Evolutionary conservation across 1,284 basidiomycete species (phyloP), one percentile per base, ranked within the genome.

Genomic region (Ganoderma leucocontextum): DNA sequence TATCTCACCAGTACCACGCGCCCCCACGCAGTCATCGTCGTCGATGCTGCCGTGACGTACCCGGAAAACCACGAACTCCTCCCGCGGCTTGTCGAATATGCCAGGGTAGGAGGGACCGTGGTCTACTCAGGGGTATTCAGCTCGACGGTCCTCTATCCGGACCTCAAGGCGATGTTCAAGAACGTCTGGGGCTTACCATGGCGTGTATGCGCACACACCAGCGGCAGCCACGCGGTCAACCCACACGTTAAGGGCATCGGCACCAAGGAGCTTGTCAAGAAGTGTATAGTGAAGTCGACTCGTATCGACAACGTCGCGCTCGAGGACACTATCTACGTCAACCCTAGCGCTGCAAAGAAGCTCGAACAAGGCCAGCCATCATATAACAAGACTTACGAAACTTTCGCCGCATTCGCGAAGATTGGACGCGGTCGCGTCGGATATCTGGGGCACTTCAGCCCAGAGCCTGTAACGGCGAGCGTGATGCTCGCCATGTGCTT

Each of bases 381-480:
- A 22, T 13, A 25, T n/a, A 8, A 25, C n/a, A 4, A 49, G 2
- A 42, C 59, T 1, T 29, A 58, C 13, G 53, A 68, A 25, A 63
- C 68, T 1, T 60, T 71, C 7, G 71, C 64, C 1, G 68, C 69
- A 4, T 71, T 71, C 42, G 39, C 70, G 1, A 42, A 36, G 1
- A 19, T 70, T 7, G 68, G 70, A 4, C 53, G 39, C 22, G 73
- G 73, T 6, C 59, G 61, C 25, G 33, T 74, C 6, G 73, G 71
- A 33, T 74, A 66, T 29, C 47, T 74, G 1, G 71, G 73, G 35
- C 68, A 74, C n/a, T 65, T 72, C n/a, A 70, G 69, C 29, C 6
- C n/a, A 5, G 65, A 70, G 29, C 52, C 41, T 17, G 35, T 36
- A 0, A 69, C 70, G 2, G 66, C 65, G 9, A 47, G 42, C 1